Percentiles rank a stretch among this genome's conserved stretches.
Evolutionary conservation across 805 yeast genomes (phyloP).

Genomic region (Candida insectalens): DNA sequence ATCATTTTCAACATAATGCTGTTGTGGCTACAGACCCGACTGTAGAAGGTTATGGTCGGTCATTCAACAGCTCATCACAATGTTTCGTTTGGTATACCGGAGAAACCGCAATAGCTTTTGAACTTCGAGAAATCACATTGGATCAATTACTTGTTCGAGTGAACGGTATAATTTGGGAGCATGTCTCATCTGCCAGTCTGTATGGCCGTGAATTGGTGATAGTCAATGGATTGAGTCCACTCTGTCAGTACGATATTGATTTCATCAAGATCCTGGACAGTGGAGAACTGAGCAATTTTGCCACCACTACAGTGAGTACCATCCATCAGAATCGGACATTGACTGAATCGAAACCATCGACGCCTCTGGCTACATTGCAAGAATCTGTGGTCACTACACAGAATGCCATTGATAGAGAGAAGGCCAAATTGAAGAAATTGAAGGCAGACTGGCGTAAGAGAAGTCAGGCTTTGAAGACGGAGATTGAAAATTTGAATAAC

Average conservation of each 20-base stretch:
- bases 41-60: slow-evolving; percentile 17
- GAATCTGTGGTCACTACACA: slow-evolving; percentile 58
- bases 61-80: slow-evolving; percentile 18
- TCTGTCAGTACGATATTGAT: slow-evolving; percentile 54
- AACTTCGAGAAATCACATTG: slow-evolving; percentile 33
- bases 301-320: slow-evolving; percentile 25
- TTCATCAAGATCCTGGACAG: slow-evolving; percentile 26
- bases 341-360: slow-evolving; percentile 24
- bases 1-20: slow-evolving; percentile 26
- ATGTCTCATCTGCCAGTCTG: slow-evolving; percentile 41
- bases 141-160: slow-evolving; percentile 38
- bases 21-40: slow-evolving; percentile 23
- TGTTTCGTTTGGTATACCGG: slow-evolving; percentile 41
- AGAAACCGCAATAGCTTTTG: slow-evolving; percentile 42
- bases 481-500: slow-evolving; percentile 42
- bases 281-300: slow-evolving; percentile 20
- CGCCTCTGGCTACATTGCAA: slow-evolving; percentile 57
- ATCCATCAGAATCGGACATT: slow-evolving; percentile 23
- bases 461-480: slow-evolving; percentile 39
- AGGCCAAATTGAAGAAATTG: slow-evolving; percentile 43
- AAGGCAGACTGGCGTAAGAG: slow-evolving; percentile 51
- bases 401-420: slow-evolving; percentile 47
- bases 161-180: slow-evolving; percentile 64
- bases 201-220: slow-evolving; percentile 42
- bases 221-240: slow-evolving; percentile 56